Evolutionary conservation across 805 yeast genomes (phyloP).

Genomic region (Scheffersomyces ergatensis): DNA sequence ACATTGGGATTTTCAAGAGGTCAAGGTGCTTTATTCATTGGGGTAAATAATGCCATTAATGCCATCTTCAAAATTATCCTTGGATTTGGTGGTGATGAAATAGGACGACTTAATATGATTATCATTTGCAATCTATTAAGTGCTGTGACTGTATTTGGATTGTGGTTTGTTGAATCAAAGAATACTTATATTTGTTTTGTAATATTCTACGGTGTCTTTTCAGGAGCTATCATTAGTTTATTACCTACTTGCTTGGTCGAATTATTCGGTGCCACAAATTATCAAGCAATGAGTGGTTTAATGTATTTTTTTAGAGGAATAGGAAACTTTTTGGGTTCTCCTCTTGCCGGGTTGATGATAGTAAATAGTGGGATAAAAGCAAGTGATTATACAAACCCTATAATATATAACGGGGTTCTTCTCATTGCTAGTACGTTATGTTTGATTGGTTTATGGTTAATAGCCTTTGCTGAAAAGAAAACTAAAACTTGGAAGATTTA

Average conservation of each 20-base stretch:
- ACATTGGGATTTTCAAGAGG: conserved; percentile 23
- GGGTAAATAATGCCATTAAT: conserved; percentile 30
- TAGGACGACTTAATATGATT: conserved; percentile 17
- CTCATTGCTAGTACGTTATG: conserved; percentile 14
- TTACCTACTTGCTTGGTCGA: conserved; percentile 32
- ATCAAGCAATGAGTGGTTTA: conserved; percentile 30
- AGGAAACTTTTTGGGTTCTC: conserved; percentile 32
- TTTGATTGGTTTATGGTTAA: conserved; percentile 8
- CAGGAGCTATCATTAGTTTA: conserved; percentile 32
- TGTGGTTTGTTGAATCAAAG: conserved; percentile 17
- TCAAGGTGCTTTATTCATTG: conserved; percentile 34
- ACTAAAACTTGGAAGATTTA: conserved; percentile 10
- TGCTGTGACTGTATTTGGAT: conserved; percentile 12
- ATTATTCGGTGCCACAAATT: conserved; percentile 27
- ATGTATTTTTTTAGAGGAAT: conserved; percentile 32
- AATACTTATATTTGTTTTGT: conserved; percentile 27
- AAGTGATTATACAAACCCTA: conserved; percentile 19
- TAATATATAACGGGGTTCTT: conserved; percentile 25
- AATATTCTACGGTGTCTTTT: conserved; percentile 30
- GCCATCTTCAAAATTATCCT: conserved; percentile 17
- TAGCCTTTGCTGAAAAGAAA: conserved; percentile 6
- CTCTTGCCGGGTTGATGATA: conserved; percentile 31
- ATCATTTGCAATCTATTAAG: conserved; percentile 14
- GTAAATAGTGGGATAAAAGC: conserved; percentile 9
- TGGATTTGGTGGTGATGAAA: conserved; percentile 14